Base-by-base conservation (phyloP, 2,329 filamentous ascomycete species). In the Ophiostoma pallidulum region DNA sequence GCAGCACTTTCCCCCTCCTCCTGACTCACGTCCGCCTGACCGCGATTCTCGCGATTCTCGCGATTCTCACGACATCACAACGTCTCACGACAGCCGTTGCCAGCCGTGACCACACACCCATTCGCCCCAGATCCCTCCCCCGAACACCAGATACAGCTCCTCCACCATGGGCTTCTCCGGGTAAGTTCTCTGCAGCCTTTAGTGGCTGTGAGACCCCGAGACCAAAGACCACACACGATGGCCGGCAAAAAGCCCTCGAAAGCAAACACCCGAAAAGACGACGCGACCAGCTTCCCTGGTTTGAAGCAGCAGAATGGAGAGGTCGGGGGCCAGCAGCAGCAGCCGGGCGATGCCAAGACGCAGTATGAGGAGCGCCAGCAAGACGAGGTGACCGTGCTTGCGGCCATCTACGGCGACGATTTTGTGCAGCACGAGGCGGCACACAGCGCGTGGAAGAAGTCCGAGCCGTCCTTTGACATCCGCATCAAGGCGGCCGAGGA, bases 361-460 rank as follows among this genome's bases (percentile, higher is more conserved):
- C 70, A 89, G 60, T 94, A 96, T 67, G 78, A 82, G 54, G 84
- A 94, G 66, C 80, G 86, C 29, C 92, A 97, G 67, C 74, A 84
- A 59, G 86, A 95, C 61, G 92, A 97, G 68, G 74, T 94, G 49
- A 78, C 92, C 61, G 91, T 82, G 38, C 73, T 97, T 50, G 76
- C 84, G 58, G 86, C 91, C 36, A 94, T 97, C 42, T 97, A 92
- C 61, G 84, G 82, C 56, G 87, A 94, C 51, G 90, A 96, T 60
- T 96, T 88, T 60, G 74, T 84, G 57, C 80, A 84, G 61, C 77
- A 88, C 58, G 78, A 83, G 59, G 76, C 77, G 43, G 77, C 77
- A 50, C 78, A 80, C 51, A 75, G 78, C 56, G 90, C 89, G 35
- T 97, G 91, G 91, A 89, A 94, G 78, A 89, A 87, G 77, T 80